Base-by-base conservation (phyloP, 192 early-diverging fungal species). In the Globomyces pollinis-pini region DNA sequence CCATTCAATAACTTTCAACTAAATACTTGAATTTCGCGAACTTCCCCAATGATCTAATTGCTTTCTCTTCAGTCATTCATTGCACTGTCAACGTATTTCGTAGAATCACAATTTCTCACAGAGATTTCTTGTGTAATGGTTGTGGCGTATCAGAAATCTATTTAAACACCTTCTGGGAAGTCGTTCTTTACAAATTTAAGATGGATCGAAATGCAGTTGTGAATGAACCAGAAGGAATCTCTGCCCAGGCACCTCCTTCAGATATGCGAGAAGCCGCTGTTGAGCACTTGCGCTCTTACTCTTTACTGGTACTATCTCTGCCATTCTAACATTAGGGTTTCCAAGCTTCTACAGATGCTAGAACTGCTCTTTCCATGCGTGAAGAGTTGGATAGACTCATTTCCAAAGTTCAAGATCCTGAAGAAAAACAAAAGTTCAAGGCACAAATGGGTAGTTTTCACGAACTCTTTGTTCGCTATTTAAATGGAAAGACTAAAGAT, bases 401-500 rank as follows among this genome's bases (percentile, higher is more conserved):
- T 49, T 68, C 63, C 42, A 68, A 79, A 39, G 71, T 80, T 50
- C 63, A 72, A 21, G 82, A 87, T 16, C 77, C 71, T 47, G 67
- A 80, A 3, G 68, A 78, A 35, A 11, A 45, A 16, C 70, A 66
- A 45, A 54, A 24, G 38, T 78, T 71, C 57, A 50, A 59, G 16
- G 38, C 52, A 28, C 74, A 77, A 43, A 77, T 79, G 77, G 74
- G 73, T 50, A 35, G 45, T 2, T 77, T 80, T 62, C 75, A 71
- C 66, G 55, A 52, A n/a, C 64, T 75, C 16, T 80, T 80, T 53
- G 53, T 61, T 34, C 87, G 96, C 49, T 99, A 88, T 67, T 74
- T 97, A 39, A 75, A 77, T 38, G 91, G 96, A 57, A 79, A 83
- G 54, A 64, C 82, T 39, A 90, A 88, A 63, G 82, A 83, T 9